A percentile compares a stretch with the other conserved stretches of the same genome.
These are phyloP conservation scores for Plantago elongata DNA, from an alignment of 257 asterid genomes.

Conservation along the genomic window DNA sequence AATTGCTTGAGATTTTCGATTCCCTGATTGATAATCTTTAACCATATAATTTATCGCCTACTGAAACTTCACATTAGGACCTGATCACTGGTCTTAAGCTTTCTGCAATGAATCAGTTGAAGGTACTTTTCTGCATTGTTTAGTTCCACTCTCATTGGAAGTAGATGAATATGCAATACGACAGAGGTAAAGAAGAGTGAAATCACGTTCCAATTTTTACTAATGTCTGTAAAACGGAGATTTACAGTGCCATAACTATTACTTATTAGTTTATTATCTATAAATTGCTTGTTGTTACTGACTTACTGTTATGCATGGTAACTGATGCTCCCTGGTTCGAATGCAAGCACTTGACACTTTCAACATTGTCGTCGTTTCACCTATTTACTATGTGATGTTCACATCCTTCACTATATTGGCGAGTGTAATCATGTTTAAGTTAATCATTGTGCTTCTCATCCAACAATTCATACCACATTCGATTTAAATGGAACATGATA, in stretches of 20 bases:
- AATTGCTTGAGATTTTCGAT: background rate
- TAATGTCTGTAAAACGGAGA: too few relatives aligned
- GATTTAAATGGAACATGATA: too few relatives aligned
- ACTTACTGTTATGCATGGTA: background rate
- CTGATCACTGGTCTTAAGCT: constrained; percentile 56
- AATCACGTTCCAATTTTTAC: too few relatives aligned
- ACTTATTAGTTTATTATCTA: constrained; percentile 6
- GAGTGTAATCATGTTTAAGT: constrained; percentile 99
- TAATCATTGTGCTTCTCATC: constrained; percentile 28
- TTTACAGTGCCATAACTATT: background rate
- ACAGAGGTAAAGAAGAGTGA: too few relatives aligned
- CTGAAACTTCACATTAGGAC: too few relatives aligned
- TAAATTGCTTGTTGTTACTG: background rate
- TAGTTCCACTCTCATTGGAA: constrained; percentile 1
- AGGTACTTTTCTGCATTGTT: constrained; percentile 43
- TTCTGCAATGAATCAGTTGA: constrained; percentile 78
- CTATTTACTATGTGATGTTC: constrained; percentile 95
- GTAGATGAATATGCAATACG: too few relatives aligned
- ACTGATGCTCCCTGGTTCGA: too few relatives aligned
- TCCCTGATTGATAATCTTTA: background rate
- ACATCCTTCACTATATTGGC: constrained; percentile 92
- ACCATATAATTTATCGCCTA: constrained; percentile 11
- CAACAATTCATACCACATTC: background rate
- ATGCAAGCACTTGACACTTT: constrained; percentile 96
- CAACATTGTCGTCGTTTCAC: constrained; percentile 96